Conservation (phyloP, 768 basidiomycete species). For the Rhizopogon vinicolor region DNA sequence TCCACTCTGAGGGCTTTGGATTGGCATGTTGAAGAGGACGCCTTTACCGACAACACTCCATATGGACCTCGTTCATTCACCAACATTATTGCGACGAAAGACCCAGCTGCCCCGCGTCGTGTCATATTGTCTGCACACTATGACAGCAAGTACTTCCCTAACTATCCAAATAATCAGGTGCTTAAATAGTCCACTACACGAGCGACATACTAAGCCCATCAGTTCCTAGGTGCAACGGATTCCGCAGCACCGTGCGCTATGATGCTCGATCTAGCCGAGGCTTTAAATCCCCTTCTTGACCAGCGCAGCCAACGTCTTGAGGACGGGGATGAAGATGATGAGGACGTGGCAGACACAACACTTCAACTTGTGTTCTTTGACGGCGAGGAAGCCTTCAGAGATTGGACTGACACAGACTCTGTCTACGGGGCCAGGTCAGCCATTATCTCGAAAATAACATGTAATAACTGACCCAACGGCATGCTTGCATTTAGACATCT, state of each 20-base stretch:
- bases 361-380: conserved; percentile 94
- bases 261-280: conserved; percentile 87
- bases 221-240: conserved; percentile 98
- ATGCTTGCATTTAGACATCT: conserved; percentile 59
- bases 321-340: conserved; percentile 58
- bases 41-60: conserved; percentile 77
- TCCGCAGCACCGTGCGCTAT: conserved; percentile 95
- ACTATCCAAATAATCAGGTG: conserved; percentile 73
- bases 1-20: conserved; percentile 62
- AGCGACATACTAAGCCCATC: background rate
- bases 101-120: conserved; percentile 76
- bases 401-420: conserved; percentile 87
- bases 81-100: conserved; percentile 94
- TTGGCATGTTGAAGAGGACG: conserved; percentile 88
- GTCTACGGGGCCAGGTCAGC: conserved; percentile 92
- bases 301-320: conserved; percentile 51
- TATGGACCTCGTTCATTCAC: conserved; percentile 75
- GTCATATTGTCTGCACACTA: conserved; percentile 90
- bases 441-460: background rate
- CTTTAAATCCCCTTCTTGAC: conserved; percentile 69
- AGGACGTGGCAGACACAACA: conserved; percentile 78
- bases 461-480: background rate
- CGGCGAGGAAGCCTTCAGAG: conserved; percentile 92
- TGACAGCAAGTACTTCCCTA: conserved; percentile 85
- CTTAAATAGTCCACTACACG: conserved; percentile 11